Evolutionary conservation across 2,329 filamentous ascomycete species (phyloP).

Genomic region (Hymenoscyphus fructigenus): DNA sequence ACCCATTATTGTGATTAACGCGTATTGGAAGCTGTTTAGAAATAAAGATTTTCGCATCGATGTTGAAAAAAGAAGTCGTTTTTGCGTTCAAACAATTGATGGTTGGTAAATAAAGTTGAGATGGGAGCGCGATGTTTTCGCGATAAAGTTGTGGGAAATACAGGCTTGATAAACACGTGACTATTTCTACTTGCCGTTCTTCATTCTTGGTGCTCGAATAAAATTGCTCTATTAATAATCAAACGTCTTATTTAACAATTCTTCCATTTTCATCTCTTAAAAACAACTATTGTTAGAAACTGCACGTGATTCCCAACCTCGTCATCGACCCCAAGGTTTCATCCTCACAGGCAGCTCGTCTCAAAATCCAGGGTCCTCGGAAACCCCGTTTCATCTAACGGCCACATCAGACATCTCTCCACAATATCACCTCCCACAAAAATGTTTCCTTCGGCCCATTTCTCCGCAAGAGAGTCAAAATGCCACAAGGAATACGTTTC

Average conservation of each 20-base stretch:
- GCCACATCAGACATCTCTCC: neutral
- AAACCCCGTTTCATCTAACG: neutral
- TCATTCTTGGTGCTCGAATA: too few relatives aligned
- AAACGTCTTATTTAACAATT: too few relatives aligned
- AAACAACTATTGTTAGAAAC: neutral
- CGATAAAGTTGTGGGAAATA: too few relatives aligned
- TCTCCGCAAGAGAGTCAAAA: too few relatives aligned
- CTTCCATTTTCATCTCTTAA: too few relatives aligned
- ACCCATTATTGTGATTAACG: neutral
- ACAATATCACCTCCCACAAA: neutral
- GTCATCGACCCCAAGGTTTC: neutral
- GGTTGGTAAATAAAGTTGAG: too few relatives aligned
- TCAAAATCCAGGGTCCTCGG: neutral
- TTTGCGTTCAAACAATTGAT: too few relatives aligned
- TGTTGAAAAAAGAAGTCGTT: neutral
- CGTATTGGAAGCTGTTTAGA: neutral
- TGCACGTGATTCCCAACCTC: neutral
- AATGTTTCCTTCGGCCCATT: neutral
- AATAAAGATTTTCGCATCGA: neutral
- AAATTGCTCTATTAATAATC: too few relatives aligned
- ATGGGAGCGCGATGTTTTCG: too few relatives aligned
- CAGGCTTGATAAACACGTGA: too few relatives aligned
- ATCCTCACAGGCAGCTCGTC: neutral
- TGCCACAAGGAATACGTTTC: too few relatives aligned
- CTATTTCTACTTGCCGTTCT: too few relatives aligned